Conservation (phyloP, 1,284 basidiomycete species). For the Singerocomus inundabilis region DNA sequence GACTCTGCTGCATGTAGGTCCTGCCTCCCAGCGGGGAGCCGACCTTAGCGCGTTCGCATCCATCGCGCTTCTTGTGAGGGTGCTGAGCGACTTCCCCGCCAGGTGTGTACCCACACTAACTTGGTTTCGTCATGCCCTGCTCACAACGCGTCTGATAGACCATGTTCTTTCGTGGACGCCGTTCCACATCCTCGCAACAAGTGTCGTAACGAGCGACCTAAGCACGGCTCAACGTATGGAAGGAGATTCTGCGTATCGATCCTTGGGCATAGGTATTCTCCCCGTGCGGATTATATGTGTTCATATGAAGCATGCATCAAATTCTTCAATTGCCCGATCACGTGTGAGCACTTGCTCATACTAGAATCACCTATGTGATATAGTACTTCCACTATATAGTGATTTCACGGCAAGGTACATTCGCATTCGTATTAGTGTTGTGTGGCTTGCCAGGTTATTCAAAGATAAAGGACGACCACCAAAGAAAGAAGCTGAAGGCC, state of each 20-base stretch:
- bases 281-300: conserved; percentile 14
- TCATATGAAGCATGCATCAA: conserved; percentile 15
- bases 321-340: conserved; percentile 1
- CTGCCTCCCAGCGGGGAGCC: conserved; percentile 60
- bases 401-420: neutral
- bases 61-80: conserved; percentile 75
- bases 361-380: neutral
- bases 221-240: conserved; percentile 62
- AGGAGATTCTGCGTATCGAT: conserved; percentile 36
- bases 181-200: conserved; percentile 62
- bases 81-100: conserved; percentile 52
- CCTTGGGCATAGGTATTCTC: conserved; percentile 18
- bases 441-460: too few species aligned
- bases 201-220: conserved; percentile 67
- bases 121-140: conserved; percentile 1
- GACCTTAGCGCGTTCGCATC: conserved; percentile 64
- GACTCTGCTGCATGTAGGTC: conserved; percentile 24
- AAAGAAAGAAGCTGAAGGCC: too few species aligned
- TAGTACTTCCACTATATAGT: neutral
- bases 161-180: conserved; percentile 47
- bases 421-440: too few species aligned
- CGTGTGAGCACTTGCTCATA: neutral
- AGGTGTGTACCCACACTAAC: conserved; percentile 36
- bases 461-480: too few species aligned
- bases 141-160: conserved; percentile 25